Evolutionary conservation across 176 grass and related monocot species (phyloP).

Genomic region (Microstegium vimineum): DNA sequence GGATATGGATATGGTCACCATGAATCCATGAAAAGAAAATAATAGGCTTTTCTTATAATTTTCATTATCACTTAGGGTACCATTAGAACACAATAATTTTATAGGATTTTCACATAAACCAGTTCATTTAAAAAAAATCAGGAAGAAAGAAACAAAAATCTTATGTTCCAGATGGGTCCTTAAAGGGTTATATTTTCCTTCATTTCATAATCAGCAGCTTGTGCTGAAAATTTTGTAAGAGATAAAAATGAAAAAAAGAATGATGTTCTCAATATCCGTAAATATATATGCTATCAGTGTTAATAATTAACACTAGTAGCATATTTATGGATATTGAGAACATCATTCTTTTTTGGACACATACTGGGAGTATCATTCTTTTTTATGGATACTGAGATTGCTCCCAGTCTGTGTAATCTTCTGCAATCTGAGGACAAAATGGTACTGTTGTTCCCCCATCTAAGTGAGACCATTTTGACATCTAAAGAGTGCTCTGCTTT

Average conservation of each 20-base stretch:
- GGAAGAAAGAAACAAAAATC: too few relatives aligned
- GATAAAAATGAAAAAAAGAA: background rate
- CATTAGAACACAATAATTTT: too few relatives aligned
- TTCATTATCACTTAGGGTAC: too few relatives aligned
- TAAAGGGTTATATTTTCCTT: too few relatives aligned
- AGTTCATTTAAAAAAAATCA: too few relatives aligned
- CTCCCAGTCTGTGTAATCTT: slow-evolving; percentile 70
- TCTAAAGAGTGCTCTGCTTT: slow-evolving; percentile 3
- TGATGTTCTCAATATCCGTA: background rate
- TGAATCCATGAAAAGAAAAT: background rate
- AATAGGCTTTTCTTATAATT: background rate
- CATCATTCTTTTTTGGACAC: too few relatives aligned
- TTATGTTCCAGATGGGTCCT: too few relatives aligned
- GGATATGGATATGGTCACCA: background rate
- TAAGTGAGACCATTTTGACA: background rate
- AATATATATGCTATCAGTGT: background rate
- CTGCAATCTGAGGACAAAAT: slow-evolving; percentile 72
- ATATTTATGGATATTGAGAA: too few relatives aligned
- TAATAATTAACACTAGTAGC: background rate
- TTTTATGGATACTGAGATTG: too few relatives aligned
- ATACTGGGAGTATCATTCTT: too few relatives aligned
- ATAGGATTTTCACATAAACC: too few relatives aligned
- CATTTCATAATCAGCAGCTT: background rate
- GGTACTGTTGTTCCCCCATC: slow-evolving; percentile 28
- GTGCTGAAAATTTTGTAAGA: too few relatives aligned